Conservation (phyloP, 2,329 filamentous ascomycete species). For the Apiospora kogelbergensis region DNA sequence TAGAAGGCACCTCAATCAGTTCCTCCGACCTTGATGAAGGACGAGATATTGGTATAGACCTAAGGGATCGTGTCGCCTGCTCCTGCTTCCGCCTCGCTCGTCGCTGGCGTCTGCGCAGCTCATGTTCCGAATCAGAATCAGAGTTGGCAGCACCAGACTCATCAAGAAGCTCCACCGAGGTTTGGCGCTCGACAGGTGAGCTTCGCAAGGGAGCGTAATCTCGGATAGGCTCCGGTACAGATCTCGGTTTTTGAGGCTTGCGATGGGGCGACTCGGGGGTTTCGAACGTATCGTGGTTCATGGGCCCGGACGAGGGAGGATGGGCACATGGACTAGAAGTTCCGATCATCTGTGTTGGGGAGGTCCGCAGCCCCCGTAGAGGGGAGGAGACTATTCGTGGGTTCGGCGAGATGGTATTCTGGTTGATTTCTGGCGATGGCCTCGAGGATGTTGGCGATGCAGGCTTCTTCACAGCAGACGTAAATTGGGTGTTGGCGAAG, state of each 20-base stretch:
- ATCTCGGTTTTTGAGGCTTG: background rate
- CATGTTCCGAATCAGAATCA: background rate
- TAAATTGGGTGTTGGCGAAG: constrained; percentile 54
- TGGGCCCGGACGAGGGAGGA: background rate
- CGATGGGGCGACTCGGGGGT: constrained; percentile 14
- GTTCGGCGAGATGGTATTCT: constrained; percentile 47
- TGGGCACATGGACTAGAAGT: constrained; percentile 40
- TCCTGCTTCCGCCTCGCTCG: background rate
- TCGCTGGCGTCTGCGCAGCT: background rate
- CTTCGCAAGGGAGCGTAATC: constrained; percentile 24
- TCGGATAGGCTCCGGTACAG: constrained; percentile 24
- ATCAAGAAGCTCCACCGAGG: constrained; percentile 16
- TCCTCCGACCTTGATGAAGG: background rate
- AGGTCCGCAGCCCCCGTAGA: constrained; percentile 47
- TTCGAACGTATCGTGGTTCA: background rate
- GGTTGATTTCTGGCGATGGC: constrained; percentile 49
- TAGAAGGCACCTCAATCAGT: constrained; percentile 12
- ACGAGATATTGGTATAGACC: background rate
- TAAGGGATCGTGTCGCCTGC: background rate
- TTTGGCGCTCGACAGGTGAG: background rate
- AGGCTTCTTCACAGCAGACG: constrained; percentile 48
- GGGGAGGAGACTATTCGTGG: constrained; percentile 43
- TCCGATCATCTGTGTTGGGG: constrained; percentile 38
- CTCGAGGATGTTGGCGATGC: constrained; percentile 57
- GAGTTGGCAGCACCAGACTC: constrained; percentile 15